These are phyloP conservation scores for Scheffersomyces ergatensis DNA, from an alignment of 805 yeast species.

Conservation along the genomic window DNA sequence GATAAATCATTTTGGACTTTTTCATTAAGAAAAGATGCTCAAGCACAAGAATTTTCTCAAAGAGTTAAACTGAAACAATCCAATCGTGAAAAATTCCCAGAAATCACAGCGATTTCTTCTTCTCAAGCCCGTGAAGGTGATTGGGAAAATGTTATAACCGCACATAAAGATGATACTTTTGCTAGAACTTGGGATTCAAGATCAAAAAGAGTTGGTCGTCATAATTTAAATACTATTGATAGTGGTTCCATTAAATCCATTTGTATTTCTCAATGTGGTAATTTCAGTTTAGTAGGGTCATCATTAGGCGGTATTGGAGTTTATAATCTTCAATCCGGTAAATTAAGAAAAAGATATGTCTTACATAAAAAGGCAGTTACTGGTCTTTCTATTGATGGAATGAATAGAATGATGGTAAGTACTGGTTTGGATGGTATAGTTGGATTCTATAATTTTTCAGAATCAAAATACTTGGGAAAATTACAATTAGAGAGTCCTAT, in stretches of 20 bases:
- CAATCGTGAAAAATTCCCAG: conserved; percentile 72
- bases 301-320: conserved; percentile 80
- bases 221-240: conserved; percentile 72
- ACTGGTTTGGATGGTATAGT: conserved; percentile 86
- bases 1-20: conserved; percentile 89
- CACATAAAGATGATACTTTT: conserved; percentile 75
- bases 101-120: conserved; percentile 66
- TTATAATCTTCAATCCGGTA: conserved; percentile 91
- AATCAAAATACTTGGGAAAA: conserved; percentile 64
- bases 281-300: conserved; percentile 90
- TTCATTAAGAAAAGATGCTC: conserved; percentile 93
- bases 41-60: conserved; percentile 90
- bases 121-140: conserved; percentile 76
- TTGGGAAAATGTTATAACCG: conserved; percentile 92
- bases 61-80: conserved; percentile 43
- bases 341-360: conserved; percentile 63
- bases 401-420: conserved; percentile 85
- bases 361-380: conserved; percentile 79
- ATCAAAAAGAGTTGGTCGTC: conserved; percentile 75
- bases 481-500: conserved; percentile 73
- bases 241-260: conserved; percentile 72
- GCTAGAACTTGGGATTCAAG: conserved; percentile 92
- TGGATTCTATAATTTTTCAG: conserved; percentile 81
- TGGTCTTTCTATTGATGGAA: conserved; percentile 84
- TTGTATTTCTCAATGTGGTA: conserved; percentile 88